Percentiles rank a stretch among this genome's conserved stretches.
These are phyloP conservation scores for Tilletia indica DNA, from an alignment of 1,284 basidiomycete genomes.

Conservation along the genomic window DNA sequence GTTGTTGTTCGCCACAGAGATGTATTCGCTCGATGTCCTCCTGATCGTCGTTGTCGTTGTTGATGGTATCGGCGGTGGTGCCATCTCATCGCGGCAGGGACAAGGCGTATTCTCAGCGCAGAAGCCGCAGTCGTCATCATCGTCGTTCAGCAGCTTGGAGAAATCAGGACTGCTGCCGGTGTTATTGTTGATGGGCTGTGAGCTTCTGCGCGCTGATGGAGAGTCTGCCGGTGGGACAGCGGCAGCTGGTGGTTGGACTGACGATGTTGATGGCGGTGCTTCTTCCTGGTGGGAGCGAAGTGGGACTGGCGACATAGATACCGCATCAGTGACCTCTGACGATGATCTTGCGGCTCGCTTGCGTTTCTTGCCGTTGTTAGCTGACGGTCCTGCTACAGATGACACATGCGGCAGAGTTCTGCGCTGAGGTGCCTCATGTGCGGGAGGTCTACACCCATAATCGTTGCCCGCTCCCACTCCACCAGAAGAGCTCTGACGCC, in stretches of 20 bases:
- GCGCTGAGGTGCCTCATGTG: conserved; percentile 29
- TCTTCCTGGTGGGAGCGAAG: not conserved
- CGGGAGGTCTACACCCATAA: conserved; percentile 33
- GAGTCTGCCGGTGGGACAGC: conserved; percentile 22
- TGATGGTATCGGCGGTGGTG: not conserved
- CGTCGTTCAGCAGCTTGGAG: conserved; percentile 26
- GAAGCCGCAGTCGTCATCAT: conserved; percentile 46
- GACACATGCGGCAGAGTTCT: not conserved
- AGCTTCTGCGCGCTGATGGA: conserved; percentile 18
- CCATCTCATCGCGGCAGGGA: conserved; percentile 34
- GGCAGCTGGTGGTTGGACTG: not conserved
- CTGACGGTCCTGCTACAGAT: conserved; percentile 22
- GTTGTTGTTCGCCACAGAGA: conserved; percentile 15
- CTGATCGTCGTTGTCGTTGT: not conserved
- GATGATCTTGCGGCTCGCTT: conserved; percentile 20
- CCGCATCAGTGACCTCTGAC: conserved; percentile 18
- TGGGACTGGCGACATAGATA: conserved; percentile 10
- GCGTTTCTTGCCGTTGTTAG: conserved; percentile 16
- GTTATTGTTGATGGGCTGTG: conserved; percentile 13
- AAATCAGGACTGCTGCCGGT: not conserved
- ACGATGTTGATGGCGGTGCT: not conserved
- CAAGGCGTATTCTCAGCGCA: conserved; percentile 44
- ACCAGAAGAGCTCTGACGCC: conserved; percentile 1
- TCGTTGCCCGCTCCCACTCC: not conserved
- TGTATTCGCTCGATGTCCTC: not conserved